Percentiles rank a stretch among this genome's conserved stretches.
These are phyloP conservation scores for Colletotrichum paranaense DNA, from an alignment of 2,329 filamentous ascomycete genomes.

Conservation along the genomic window DNA sequence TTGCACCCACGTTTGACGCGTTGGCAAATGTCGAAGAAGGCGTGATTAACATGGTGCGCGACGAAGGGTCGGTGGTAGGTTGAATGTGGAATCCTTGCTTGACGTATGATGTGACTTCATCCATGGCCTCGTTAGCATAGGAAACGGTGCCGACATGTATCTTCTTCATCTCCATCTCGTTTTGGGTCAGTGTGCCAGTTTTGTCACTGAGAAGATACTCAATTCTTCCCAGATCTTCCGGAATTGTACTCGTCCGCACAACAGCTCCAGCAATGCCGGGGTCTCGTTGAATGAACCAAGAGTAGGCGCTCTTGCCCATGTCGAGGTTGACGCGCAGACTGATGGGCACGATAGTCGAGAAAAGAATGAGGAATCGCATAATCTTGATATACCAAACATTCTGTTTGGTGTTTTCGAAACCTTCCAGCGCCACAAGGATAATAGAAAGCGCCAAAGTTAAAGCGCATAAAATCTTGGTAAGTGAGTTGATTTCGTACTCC, in stretches of 20 bases:
- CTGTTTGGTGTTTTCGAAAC: slow-evolving; percentile 75
- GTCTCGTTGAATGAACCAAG: slow-evolving; percentile 93
- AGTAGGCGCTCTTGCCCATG: slow-evolving; percentile 96
- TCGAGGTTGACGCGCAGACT: slow-evolving; percentile 96
- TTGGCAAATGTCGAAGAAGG: slow-evolving; percentile 78
- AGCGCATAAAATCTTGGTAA: slow-evolving; percentile 95
- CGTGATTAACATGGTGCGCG: slow-evolving; percentile 71
- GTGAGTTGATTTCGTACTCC: slow-evolving; percentile 95
- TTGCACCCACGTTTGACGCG: slow-evolving; percentile 72
- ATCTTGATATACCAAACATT: slow-evolving; percentile 94
- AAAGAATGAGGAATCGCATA: slow-evolving; percentile 96
- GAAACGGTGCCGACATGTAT: slow-evolving; percentile 98
- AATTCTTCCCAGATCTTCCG: slow-evolving; percentile 93
- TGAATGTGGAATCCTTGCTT: slow-evolving; percentile 80
- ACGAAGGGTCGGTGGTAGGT: slow-evolving; percentile 55
- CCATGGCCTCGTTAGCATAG: slow-evolving; percentile 98
- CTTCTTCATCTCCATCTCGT: slow-evolving; percentile 99
- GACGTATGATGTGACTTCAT: slow-evolving; percentile 90
- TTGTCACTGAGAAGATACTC: slow-evolving; percentile 98
- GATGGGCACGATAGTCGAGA: slow-evolving; percentile 99
- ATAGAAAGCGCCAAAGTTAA: slow-evolving; percentile 89
- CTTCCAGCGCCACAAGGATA: slow-evolving; percentile 87
- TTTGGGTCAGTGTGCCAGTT: slow-evolving; percentile 97
- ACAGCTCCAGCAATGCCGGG: slow-evolving; percentile 90
- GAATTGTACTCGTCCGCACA: slow-evolving; percentile 96